Evolutionary conservation across 805 yeast species (phyloP).

Genomic region (Phaffomyces opuntiae): DNA sequence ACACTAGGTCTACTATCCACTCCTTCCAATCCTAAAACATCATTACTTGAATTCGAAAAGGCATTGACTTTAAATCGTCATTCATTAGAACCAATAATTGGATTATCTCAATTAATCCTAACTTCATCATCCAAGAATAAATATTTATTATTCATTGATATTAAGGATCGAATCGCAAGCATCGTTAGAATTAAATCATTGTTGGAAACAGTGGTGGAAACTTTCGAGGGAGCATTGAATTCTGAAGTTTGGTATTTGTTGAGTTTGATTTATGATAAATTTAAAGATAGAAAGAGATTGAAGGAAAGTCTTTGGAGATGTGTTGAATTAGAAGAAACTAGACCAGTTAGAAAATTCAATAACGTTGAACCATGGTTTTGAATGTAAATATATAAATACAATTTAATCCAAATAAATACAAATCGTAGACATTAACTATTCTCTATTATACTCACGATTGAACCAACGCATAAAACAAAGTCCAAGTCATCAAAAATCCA

Average conservation of each 20-base stretch:
- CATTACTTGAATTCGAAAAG: conserved; percentile 59
- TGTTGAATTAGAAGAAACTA: conserved; percentile 53
- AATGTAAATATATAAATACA: background rate
- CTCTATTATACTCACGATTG: conserved; percentile 18
- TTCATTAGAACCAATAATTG: conserved; percentile 13
- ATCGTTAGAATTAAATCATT: conserved; percentile 32
- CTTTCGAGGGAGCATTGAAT: conserved; percentile 35
- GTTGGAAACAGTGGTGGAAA: conserved; percentile 30
- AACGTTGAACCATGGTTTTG: conserved; percentile 1
- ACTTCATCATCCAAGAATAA: background rate
- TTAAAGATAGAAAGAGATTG: conserved; percentile 44
- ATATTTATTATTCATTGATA: conserved; percentile 37
- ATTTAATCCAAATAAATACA: too few species aligned
- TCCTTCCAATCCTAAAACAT: conserved; percentile 25
- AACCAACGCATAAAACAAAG: conserved; percentile 21
- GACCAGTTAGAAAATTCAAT: conserved; percentile 17
- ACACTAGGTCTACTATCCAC: conserved; percentile 36
- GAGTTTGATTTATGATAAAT: conserved; percentile 52
- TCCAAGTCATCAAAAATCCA: conserved; percentile 21
- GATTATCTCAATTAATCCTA: conserved; percentile 16
- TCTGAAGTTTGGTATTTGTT: conserved; percentile 69
- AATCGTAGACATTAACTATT: too few species aligned
- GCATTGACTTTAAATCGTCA: conserved; percentile 20
- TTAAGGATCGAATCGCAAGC: conserved; percentile 53
- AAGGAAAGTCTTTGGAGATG: conserved; percentile 52